Evolutionary conservation across 306 rosid genomes (phyloP).

Genomic region (Pyrus pyrifolia): DNA sequence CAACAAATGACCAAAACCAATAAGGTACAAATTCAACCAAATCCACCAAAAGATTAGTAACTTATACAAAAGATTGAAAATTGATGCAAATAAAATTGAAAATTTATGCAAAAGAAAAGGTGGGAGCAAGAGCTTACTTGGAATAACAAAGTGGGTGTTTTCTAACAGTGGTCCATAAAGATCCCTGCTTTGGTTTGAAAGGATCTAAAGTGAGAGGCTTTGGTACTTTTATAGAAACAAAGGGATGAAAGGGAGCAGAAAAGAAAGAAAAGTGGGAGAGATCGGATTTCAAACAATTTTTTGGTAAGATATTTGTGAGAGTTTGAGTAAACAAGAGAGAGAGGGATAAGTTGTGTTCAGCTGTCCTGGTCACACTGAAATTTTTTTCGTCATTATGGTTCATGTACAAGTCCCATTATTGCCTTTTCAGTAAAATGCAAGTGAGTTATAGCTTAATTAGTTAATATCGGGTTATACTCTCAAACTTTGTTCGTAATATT

Average conservation of each 20-base stretch:
- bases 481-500: no score
- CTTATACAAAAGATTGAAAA: not conserved
- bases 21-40: conserved; percentile 16
- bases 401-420: no score
- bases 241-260: not conserved
- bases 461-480: no score
- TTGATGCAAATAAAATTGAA: not conserved
- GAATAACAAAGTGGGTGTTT: not conserved
- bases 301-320: not conserved
- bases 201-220: not conserved
- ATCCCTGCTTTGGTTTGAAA: not conserved
- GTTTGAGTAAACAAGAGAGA: not conserved
- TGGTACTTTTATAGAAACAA: not conserved
- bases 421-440: no score
- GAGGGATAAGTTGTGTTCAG: not conserved
- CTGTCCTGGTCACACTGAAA: not conserved
- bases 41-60: conserved; percentile 19
- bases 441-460: no score
- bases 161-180: not conserved
- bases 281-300: not conserved
- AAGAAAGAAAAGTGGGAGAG: not conserved
- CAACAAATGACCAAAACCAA: not conserved
- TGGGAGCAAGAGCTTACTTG: conserved; percentile 15
- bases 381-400: no score
- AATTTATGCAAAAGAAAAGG: not conserved